A percentile compares a stretch with the other conserved stretches of the same genome.
Evolutionary conservation across 2,329 filamentous ascomycete genomes (phyloP).

Genomic region (Beauveria sp.): DNA sequence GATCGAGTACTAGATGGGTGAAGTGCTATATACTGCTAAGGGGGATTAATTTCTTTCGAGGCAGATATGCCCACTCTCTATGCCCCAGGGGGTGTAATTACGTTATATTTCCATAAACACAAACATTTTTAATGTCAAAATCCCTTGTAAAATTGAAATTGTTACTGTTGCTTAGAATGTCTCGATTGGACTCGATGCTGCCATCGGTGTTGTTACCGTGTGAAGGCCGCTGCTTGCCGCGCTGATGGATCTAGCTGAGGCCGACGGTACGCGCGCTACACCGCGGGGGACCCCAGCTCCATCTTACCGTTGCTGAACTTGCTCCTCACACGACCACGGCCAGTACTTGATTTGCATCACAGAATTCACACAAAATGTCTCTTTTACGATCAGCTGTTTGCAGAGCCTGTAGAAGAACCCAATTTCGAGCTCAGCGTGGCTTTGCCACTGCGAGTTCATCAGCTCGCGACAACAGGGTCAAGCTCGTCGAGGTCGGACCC

Average conservation of each 20-base stretch:
- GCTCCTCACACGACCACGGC: slow-evolving; percentile 4
- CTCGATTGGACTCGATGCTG: not conserved
- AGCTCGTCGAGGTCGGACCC: slow-evolving; percentile 76
- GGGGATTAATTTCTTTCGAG: slow-evolving; percentile 15
- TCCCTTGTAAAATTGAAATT: slow-evolving; percentile 5
- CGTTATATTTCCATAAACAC: slow-evolving; percentile 29
- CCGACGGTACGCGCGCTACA: slow-evolving; percentile 11
- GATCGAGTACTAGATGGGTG: slow-evolving; percentile 72
- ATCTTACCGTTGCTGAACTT: slow-evolving; percentile 6
- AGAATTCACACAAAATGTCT: slow-evolving; percentile 22
- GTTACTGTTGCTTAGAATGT: not conserved
- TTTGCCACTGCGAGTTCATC: slow-evolving; percentile 33
- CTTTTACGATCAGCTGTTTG: slow-evolving; percentile 30
- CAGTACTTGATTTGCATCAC: not conserved
- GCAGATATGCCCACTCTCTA: slow-evolving; percentile 22
- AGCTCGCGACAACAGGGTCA: slow-evolving; percentile 38
- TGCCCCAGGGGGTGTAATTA: slow-evolving; percentile 28
- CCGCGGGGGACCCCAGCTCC: slow-evolving; percentile 7
- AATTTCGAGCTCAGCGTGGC: slow-evolving; percentile 24
- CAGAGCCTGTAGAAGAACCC: slow-evolving; percentile 30
- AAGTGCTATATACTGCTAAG: slow-evolving; percentile 10
- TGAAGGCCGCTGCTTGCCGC: slow-evolving; percentile 6
- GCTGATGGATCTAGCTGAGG: slow-evolving; percentile 6
- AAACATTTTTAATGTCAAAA: slow-evolving; percentile 14
- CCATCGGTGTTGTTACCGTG: not conserved